Evolutionary conservation across 495 filamentous ascomycete genomes (phyloP).

Genomic region (Penicillium flavigenum): DNA sequence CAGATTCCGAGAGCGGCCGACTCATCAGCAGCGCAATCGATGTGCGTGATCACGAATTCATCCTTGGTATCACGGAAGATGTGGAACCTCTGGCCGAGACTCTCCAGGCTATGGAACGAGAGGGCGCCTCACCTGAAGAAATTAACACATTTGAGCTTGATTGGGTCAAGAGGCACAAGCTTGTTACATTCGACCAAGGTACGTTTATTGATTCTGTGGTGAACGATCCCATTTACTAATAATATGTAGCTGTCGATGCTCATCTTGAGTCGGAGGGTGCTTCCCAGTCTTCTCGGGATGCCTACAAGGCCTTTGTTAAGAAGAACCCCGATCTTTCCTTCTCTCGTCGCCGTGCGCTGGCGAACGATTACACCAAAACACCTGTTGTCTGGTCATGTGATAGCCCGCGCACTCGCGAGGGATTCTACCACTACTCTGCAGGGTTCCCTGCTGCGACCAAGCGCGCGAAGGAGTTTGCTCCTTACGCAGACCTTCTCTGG

Average conservation of each 20-base stretch:
- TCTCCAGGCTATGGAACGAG: constrained; percentile 83
- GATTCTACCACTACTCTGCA: constrained; percentile 92
- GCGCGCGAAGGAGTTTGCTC: constrained; percentile 84
- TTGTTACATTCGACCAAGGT: constrained; percentile 91
- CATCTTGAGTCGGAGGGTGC: constrained; percentile 67
- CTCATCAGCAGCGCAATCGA: constrained; percentile 89
- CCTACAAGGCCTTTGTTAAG: constrained; percentile 61
- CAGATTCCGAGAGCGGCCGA: constrained; percentile 90
- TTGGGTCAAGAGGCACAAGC: constrained; percentile 84
- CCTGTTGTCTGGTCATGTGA: constrained; percentile 87
- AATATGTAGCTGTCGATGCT: constrained; percentile 59
- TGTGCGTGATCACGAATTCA: constrained; percentile 92
- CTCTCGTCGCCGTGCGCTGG: constrained; percentile 69
- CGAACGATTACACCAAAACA: constrained; percentile 58
- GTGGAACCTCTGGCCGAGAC: constrained; percentile 79
- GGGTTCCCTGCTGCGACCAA: constrained; percentile 89
- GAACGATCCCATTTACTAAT: constrained; percentile 18
- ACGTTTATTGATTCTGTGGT: constrained; percentile 2
- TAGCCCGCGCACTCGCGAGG: constrained; percentile 88
- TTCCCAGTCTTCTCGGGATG: constrained; percentile 56
- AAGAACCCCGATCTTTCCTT: constrained; percentile 70
- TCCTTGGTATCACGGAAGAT: constrained; percentile 76
- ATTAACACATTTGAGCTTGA: constrained; percentile 83
- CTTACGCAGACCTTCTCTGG: constrained; percentile 95
- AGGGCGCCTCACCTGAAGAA: constrained; percentile 71